A percentile compares a stretch with the other conserved stretches of the same genome.
Conservation (phyloP, 2,329 filamentous ascomycete genomes). For the Diaporthe sp. region DNA sequence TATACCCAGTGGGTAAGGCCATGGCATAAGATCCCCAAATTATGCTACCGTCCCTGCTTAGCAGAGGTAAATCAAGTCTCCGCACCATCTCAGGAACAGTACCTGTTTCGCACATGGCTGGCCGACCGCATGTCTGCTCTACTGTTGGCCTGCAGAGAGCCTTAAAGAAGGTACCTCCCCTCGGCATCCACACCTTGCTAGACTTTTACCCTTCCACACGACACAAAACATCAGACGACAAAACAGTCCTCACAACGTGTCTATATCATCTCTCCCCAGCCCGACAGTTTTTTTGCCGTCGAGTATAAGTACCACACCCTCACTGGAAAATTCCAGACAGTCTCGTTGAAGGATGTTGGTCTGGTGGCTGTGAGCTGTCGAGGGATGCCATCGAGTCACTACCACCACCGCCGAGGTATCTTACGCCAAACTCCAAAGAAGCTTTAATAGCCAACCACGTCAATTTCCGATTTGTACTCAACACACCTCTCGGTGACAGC, state of each 20-base stretch:
- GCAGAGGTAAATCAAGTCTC: constrained; percentile 60
- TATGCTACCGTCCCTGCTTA: constrained; percentile 67
- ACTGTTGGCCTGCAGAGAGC: constrained; percentile 58
- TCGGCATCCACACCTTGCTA: constrained; percentile 52
- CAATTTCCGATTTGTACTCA: constrained; percentile 40
- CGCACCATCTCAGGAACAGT: constrained; percentile 61
- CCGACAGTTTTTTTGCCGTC: neutral
- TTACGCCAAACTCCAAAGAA: constrained; percentile 37
- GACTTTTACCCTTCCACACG: constrained; percentile 49
- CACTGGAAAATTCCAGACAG: constrained; percentile 33
- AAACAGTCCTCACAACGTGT: constrained; percentile 48
- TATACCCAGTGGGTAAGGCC: constrained; percentile 65
- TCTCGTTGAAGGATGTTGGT: constrained; percentile 36
- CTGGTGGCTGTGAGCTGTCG: constrained; percentile 28
- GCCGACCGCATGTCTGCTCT: constrained; percentile 64
- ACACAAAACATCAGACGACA: constrained; percentile 63
- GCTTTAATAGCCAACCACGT: constrained; percentile 36
- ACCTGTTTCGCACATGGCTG: constrained; percentile 61
- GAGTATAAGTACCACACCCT: neutral
- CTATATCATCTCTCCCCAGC: neutral
- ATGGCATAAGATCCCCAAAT: constrained; percentile 73
- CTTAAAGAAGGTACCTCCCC: constrained; percentile 57
- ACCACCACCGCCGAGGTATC: constrained; percentile 40
- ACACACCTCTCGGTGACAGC: constrained; percentile 42
- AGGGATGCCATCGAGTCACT: constrained; percentile 31